Evolutionary conservation across 768 basidiomycete genomes (phyloP).

Genomic region (Suillus americanus): DNA sequence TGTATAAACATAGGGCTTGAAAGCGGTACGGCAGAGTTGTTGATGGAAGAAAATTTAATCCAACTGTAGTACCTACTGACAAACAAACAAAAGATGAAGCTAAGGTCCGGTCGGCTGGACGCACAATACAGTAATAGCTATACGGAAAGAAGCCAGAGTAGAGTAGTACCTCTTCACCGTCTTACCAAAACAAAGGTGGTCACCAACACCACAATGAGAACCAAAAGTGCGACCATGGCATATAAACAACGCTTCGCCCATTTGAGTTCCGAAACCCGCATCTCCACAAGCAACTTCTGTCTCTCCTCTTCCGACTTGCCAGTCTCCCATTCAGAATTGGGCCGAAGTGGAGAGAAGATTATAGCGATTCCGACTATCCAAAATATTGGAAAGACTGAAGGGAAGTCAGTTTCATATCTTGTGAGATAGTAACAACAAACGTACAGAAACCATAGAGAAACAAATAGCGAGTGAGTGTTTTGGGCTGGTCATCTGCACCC

Average conservation of each 20-base stretch:
- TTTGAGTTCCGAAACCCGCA: conserved; percentile 50
- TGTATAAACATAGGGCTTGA: neutral
- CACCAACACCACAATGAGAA: conserved; percentile 34
- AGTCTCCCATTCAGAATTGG: conserved; percentile 52
- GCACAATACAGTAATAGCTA: neutral
- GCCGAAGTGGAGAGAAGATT: conserved; percentile 50
- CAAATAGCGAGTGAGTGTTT: conserved; percentile 57
- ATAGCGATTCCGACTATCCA: conserved; percentile 61
- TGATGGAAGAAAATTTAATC: neutral
- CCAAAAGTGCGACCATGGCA: conserved; percentile 48
- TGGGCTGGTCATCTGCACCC: conserved; percentile 40
- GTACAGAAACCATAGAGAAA: conserved; percentile 65
- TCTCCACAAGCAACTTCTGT: conserved; percentile 42
- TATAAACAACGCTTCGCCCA: conserved; percentile 58
- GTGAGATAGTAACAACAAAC: conserved; percentile 22
- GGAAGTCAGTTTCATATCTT: conserved; percentile 2
- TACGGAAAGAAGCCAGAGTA: neutral
- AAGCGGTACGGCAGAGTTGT: neutral
- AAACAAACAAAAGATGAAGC: neutral
- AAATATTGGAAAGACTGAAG: conserved; percentile 58
- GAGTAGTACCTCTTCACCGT: conserved; percentile 19
- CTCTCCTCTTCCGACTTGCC: conserved; percentile 56
- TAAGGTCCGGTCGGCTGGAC: neutral
- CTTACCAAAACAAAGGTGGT: conserved; percentile 21
- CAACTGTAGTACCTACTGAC: neutral